Base-by-base conservation (phyloP, 495 filamentous ascomycete species). In the Xylaria intraflava region DNA sequence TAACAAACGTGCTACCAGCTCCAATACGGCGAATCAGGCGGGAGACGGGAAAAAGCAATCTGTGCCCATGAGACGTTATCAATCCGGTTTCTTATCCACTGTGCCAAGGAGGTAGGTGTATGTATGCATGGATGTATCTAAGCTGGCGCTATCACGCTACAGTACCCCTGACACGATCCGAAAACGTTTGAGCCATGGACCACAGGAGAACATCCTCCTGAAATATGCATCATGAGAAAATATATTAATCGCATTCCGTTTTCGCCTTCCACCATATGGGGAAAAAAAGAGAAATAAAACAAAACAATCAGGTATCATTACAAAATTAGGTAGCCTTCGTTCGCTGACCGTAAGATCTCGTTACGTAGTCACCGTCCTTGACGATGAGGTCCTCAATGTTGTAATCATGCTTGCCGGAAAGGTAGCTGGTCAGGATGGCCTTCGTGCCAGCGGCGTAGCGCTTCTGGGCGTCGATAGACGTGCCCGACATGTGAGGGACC, bases 401-500 rank as follows among this genome's bases (percentile, higher is more conserved):
- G 80, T 98, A 98, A 73, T 97, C 90, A 61, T 87, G 70, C 62
- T 79, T 81, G 55, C 91, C 91, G 57, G 78, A 81, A 68, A 95
- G 88, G 80, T 97, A 98, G 72, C 81, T 86, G 45, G 95, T 81
- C 51, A 98, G 75, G 69, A 98, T 96, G 57, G 72, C 63, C 87
- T 96, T 96, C 69, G 81, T 85, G 54, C 93, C 93, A 48, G 80
- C 77, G 62, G 93, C 89, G 65, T 98, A 98, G 51, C 93, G 83
- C 80, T 91, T 85, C 80, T 98, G 93, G 27, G 93, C 93, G 69
- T 98, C 93, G 66, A 98, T 85, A 49, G 90, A 94, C 53, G 93
- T 97, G 65, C 93, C 93, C 31, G 87, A 91, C 89, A 98, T 94
- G 82, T 98, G 93, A 44, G 93, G 89, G 47, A 96, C 90, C 87